Evolutionary conservation across 805 yeast species (phyloP).

Genomic region (Starmerella bombi): DNA sequence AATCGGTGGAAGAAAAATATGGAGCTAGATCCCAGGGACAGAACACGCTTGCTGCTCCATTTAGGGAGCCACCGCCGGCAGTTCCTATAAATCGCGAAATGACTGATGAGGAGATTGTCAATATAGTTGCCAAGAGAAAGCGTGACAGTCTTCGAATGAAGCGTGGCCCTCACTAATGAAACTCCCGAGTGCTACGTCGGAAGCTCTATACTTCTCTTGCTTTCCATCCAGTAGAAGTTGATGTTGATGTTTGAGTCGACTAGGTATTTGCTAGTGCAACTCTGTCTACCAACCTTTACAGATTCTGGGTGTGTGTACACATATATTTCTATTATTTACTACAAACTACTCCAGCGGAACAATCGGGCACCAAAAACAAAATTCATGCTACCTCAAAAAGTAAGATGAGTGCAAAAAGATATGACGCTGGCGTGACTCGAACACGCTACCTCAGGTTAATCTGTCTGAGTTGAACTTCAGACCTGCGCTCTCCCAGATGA

Average conservation of each 20-base stretch:
- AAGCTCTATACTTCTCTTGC: too few relatives aligned
- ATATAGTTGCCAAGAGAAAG: slow-evolving; percentile 39
- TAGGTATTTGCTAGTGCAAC: too few relatives aligned
- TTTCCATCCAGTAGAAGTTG: too few relatives aligned
- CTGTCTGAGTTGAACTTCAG: slow-evolving; percentile 28
- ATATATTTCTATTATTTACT: too few relatives aligned
- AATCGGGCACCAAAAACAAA: too few relatives aligned
- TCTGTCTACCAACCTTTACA: too few relatives aligned
- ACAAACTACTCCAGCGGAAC: too few relatives aligned
- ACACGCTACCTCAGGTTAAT: slow-evolving; percentile 74
- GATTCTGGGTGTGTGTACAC: too few relatives aligned
- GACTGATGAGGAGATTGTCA: slow-evolving; percentile 23
- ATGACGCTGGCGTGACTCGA: slow-evolving; percentile 57
- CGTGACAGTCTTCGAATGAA: slow-evolving; percentile 41
- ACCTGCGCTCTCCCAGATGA: slow-evolving; percentile 41
- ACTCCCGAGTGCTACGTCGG: too few relatives aligned
- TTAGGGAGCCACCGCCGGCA: slow-evolving; percentile 18
- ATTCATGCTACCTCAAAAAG: not conserved
- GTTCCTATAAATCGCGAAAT: slow-evolving; percentile 1
- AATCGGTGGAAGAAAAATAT: slow-evolving; percentile 13
- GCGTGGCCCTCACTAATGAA: slow-evolving; percentile 27
- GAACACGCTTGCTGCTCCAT: slow-evolving; percentile 23
- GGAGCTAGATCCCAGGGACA: not conserved
- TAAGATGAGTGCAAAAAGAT: not conserved
- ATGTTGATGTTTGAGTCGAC: too few relatives aligned